Evolutionary conservation across 176 grass and related monocot genomes (phyloP).

Genomic region (Triticum monococcum): DNA sequence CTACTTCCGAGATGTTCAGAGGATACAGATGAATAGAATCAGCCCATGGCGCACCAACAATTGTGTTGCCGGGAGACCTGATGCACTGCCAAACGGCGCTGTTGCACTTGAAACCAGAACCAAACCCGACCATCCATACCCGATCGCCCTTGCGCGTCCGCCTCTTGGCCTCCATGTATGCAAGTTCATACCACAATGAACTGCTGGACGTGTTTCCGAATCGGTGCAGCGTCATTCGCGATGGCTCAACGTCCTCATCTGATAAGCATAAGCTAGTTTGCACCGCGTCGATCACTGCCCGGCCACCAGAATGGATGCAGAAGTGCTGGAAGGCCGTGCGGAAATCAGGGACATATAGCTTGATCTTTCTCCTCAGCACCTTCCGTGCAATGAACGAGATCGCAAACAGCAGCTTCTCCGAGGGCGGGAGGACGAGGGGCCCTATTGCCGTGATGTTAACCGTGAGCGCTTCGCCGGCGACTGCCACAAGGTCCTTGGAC

Average conservation of each 20-base stretch:
- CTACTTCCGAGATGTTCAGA: neutral
- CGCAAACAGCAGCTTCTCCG: constrained; percentile 10
- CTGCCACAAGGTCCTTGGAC: constrained; percentile 9
- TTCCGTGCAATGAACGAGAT: neutral
- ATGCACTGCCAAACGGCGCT: constrained; percentile 24
- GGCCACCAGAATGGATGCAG: constrained; percentile 73
- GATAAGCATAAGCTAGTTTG: constrained; percentile 5
- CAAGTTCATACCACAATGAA: constrained; percentile 47
- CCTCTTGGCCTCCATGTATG: constrained; percentile 26
- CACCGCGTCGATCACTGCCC: constrained; percentile 64
- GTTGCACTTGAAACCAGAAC: constrained; percentile 54
- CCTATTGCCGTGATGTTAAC: constrained; percentile 17
- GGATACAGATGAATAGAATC: constrained; percentile 23
- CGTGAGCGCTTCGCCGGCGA: constrained; percentile 10
- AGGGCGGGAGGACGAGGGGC: constrained; percentile 8
- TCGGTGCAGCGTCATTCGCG: constrained; percentile 35
- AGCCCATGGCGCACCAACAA: constrained; percentile 14
- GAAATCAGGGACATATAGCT: constrained; percentile 48
- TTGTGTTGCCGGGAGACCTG: neutral
- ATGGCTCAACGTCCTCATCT: constrained; percentile 28
- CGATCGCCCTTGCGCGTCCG: neutral
- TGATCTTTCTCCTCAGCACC: neutral
- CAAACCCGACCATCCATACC: constrained; percentile 42
- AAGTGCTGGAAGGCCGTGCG: constrained; percentile 68
- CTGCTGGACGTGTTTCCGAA: constrained; percentile 55